phyloP scores from a whole-genome alignment of 2,329 filamentous ascomycete genomes.

The Nemania sp. region DNA sequence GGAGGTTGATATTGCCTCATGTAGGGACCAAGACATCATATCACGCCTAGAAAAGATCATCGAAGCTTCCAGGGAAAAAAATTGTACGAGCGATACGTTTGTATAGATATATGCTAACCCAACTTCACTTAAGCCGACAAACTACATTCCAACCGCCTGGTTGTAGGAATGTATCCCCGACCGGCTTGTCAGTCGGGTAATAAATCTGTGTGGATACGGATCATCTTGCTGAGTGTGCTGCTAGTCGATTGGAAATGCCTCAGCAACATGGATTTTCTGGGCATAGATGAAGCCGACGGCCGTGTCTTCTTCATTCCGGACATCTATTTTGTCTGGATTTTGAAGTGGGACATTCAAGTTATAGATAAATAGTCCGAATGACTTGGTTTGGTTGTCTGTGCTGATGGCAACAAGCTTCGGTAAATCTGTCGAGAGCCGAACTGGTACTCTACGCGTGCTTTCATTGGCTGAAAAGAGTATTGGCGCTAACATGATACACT shows the following conservation, averaged over 20 bases:
- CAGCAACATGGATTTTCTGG: no score
- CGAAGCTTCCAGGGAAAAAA: neutral
- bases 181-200: constrained; percentile 16
- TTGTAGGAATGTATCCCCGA: constrained; percentile 22
- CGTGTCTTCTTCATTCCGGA: neutral
- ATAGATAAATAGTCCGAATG: neutral
- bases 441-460: neutral
- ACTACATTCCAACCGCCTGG: neutral
- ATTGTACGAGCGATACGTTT: neutral
- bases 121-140: neutral
- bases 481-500: constrained; percentile 11
- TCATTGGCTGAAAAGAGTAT: neutral
- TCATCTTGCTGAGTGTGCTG: constrained; percentile 14
- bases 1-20: no score
- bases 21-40: neutral
- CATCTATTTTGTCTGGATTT: neutral
- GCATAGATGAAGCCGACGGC: no score
- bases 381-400: neutral
- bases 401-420: neutral
- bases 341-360: neutral
- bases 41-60: no score
- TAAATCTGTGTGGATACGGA: constrained; percentile 12
- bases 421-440: neutral
- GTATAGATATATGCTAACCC: neutral
- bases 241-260: neutral